Base-by-base conservation (phyloP, 441 rosid genomes). In the Macaranga tanarius region DNA sequence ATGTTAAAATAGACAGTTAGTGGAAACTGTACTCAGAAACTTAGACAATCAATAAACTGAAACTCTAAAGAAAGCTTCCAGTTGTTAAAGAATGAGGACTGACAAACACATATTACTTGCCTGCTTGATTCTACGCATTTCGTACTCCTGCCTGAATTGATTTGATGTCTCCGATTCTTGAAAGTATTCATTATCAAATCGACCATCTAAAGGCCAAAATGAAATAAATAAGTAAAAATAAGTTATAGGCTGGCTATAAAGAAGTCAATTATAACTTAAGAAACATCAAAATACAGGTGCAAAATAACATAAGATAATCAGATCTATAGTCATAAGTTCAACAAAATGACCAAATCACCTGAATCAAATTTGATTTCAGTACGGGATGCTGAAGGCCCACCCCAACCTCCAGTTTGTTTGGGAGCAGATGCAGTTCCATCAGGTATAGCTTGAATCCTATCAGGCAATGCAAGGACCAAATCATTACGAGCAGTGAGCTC, bases 401-500 rank as follows among this genome's bases (percentile, higher is more conserved):
- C 68, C 98, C 97, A 95, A 63, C 90, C 95, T 72, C 95, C 89
- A 77, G 83, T 71, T 73, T 76, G 88, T 84, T 93, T 93, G 57
- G 93, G 87, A 65, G 92, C 85, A 86, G 97, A 80, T 0, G 92
- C 86, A 81, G 90, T 82, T 71, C 97, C 98, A 81, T 95, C 99
- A 52, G 98, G 92, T 74, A 91, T 93, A 70, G 88, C 89, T 83
- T 93, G 89, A 81, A 95, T 91, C 89, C 95, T 89, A 62, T 86
- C 87, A 2, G 96, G 97, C 81, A 95, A 84, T 48, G 97, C 97
- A 82, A 91, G 93, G 62, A 89, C 97, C 78, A 91, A 84, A 81
- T 95, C 99, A 82, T 89, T 89, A 56, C 97, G 92, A n/a, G 93
- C 94, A 78, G 92, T 81, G 78, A 93, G 79, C 79, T 93, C 99